A percentile compares a stretch with the other conserved stretches of the same genome.
Conservation (phyloP, 331 rosid genomes). For the Saraca asoca region DNA sequence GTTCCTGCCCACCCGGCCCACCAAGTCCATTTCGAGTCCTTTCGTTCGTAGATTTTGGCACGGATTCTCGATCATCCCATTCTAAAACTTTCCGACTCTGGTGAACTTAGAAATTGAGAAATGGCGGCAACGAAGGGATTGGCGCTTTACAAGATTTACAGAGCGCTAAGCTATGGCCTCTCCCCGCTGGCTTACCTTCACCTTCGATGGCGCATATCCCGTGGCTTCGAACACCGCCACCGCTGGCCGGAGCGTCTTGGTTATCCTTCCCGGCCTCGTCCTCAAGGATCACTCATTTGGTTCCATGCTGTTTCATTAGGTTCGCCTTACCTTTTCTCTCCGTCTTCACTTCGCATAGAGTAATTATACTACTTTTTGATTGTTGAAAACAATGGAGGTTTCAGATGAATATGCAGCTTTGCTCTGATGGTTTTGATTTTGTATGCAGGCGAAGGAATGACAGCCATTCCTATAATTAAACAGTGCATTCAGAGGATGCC, state of each 20-base stretch:
- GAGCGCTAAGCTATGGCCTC: conserved; percentile 60
- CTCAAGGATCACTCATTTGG: conserved; percentile 77
- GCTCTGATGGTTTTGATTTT: not conserved
- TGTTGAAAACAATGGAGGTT: not conserved
- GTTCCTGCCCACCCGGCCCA: too few relatives aligned
- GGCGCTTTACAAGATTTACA: conserved; percentile 62
- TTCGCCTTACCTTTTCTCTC: not conserved
- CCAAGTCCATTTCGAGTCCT: too few relatives aligned
- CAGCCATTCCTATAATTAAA: conserved; percentile 81
- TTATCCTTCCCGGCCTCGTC: conserved; percentile 66
- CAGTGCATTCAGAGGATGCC: conserved; percentile 67
- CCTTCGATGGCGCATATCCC: conserved; percentile 65
- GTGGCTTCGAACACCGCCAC: conserved; percentile 63
- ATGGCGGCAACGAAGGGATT: conserved; percentile 57
- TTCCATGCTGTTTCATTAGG: conserved; percentile 92
- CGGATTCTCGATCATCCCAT: too few relatives aligned
- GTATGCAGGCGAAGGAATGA: conserved; percentile 80
- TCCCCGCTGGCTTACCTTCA: conserved; percentile 70
- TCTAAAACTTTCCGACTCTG: too few relatives aligned
- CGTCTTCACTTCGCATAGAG: too few relatives aligned
- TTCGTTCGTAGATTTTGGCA: too few relatives aligned
- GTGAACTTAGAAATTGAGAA: not conserved
- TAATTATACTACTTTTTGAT: too few relatives aligned
- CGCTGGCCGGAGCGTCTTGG: conserved; percentile 93
- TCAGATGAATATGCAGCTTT: not conserved